These are phyloP conservation scores for Monilinia aucupariae DNA, from an alignment of 2,329 filamentous ascomycete species.

Conservation along the genomic window DNA sequence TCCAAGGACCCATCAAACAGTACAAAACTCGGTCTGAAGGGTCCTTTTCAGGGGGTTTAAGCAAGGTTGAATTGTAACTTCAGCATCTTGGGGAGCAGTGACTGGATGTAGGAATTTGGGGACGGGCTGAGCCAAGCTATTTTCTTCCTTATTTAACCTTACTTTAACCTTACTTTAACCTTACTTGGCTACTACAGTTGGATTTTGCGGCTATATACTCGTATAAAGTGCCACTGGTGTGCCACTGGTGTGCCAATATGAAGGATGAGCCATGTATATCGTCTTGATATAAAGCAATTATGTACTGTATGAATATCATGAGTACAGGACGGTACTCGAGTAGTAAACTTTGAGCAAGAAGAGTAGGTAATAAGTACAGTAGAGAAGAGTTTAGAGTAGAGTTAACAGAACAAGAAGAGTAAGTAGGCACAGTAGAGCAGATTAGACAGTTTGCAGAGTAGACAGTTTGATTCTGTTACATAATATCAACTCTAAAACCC, in stretches of 20 bases:
- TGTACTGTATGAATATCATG: too few relatives aligned
- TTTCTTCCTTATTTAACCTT: background rate
- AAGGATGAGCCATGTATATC: too few relatives aligned
- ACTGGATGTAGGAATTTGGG: background rate
- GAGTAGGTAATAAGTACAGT: too few relatives aligned
- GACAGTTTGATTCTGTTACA: background rate
- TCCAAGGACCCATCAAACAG: background rate
- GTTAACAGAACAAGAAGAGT: too few relatives aligned
- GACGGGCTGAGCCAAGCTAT: background rate
- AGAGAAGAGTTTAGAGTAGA: too few relatives aligned
- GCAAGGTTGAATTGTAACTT: background rate
- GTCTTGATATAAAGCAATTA: too few relatives aligned
- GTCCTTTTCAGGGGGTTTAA: constrained; percentile 13
- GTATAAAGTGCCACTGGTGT: background rate
- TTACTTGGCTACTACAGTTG: constrained; percentile 6
- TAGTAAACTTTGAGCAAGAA: too few relatives aligned
- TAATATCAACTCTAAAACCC: background rate
- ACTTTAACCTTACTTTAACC: too few relatives aligned
- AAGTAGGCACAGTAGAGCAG: too few relatives aligned
- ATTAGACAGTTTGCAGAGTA: too few relatives aligned
- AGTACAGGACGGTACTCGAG: too few relatives aligned
- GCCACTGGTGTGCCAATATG: too few relatives aligned
- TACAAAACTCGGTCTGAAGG: background rate
- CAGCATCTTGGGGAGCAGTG: background rate
- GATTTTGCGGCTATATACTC: background rate